Evolutionary conservation across 2,329 filamentous ascomycete species (phyloP).

Genomic region (Colletotrichum graminicola): DNA sequence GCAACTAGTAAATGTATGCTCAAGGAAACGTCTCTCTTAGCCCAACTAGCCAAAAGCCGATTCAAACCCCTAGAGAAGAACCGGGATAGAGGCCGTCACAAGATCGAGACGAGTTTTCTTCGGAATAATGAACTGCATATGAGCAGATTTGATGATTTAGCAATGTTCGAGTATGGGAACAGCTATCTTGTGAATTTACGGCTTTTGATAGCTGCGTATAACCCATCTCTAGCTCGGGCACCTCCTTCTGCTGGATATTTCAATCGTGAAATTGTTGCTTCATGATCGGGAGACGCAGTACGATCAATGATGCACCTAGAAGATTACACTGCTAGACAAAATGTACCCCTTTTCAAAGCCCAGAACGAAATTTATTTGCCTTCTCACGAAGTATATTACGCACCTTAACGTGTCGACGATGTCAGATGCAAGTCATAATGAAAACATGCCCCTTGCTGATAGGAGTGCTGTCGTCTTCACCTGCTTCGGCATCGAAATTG

Average conservation of each 20-base stretch:
- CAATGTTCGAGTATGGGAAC: background rate
- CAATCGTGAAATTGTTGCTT: too few species aligned
- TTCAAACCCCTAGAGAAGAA: background rate
- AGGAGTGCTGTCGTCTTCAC: too few species aligned
- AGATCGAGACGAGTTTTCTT: background rate
- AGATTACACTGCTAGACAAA: too few species aligned
- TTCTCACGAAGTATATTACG: background rate
- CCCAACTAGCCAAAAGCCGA: background rate
- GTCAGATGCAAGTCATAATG: background rate
- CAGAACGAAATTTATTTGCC: rapidly evolving
- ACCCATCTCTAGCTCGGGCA: background rate
- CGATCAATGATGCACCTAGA: too few species aligned
- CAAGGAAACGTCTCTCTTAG: too few species aligned
- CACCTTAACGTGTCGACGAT: background rate
- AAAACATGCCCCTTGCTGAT: background rate
- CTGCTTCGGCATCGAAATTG: background rate
- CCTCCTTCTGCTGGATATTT: background rate
- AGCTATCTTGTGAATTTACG: background rate
- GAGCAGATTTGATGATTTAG: too few species aligned
- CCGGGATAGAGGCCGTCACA: too few species aligned
- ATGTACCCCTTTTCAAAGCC: background rate
- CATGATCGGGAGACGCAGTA: too few species aligned
- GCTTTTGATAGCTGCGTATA: background rate
- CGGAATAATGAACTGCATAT: background rate
- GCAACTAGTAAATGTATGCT: background rate